Evolutionary conservation across 73 alveolate species (phyloP).

Genomic region (Paramecium octaurelia): DNA sequence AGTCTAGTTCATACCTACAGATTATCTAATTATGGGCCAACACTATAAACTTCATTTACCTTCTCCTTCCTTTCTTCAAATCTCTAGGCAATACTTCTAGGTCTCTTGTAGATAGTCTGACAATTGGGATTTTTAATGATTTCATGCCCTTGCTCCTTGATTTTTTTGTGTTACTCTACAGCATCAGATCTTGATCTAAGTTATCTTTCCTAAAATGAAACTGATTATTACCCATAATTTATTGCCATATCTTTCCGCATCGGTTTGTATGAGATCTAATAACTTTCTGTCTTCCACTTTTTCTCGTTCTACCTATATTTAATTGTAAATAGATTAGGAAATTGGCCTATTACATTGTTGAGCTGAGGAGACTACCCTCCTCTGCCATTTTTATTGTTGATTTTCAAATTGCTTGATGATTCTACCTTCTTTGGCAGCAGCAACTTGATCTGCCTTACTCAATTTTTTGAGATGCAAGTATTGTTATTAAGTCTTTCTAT

Average conservation of each 20-base stretch:
- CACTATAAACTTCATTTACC: neutral
- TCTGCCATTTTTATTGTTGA: neutral
- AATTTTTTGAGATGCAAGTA: neutral
- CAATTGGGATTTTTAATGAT: neutral
- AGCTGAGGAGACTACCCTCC: neutral
- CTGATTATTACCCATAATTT: neutral
- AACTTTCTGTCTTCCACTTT: neutral
- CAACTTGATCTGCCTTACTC: neutral
- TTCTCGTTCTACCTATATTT: neutral
- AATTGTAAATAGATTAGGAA: neutral
- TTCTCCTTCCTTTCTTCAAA: neutral
- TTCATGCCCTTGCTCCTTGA: neutral
- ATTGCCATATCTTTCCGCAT: constrained; percentile 38
- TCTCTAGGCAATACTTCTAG: neutral
- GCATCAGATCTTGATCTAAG: constrained; percentile 11
- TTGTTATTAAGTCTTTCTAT: neutral
- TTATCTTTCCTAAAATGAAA: neutral
- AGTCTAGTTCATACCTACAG: neutral
- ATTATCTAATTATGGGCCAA: neutral
- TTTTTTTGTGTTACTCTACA: neutral
- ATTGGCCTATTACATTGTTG: neutral
- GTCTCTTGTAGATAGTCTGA: neutral
- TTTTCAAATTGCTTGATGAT: neutral
- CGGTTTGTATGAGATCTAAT: neutral
- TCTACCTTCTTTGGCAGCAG: neutral